Conservation (phyloP, 306 rosid species). For the Cicer cuneatum region DNA sequence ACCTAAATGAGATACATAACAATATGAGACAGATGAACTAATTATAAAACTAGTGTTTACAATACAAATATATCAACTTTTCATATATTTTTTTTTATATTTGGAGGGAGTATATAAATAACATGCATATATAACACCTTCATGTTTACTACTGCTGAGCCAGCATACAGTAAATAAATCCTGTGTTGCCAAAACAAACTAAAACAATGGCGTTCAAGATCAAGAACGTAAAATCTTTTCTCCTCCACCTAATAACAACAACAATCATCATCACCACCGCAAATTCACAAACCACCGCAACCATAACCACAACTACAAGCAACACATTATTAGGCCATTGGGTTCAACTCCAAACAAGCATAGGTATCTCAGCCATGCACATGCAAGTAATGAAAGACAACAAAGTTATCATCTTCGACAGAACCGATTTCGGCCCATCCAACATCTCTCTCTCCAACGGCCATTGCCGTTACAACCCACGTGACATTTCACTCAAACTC, state of each 20-base stretch:
- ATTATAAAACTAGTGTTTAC: too few species aligned
- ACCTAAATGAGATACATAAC: too few species aligned
- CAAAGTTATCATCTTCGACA: conserved; percentile 71
- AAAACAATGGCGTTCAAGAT: conserved; percentile 60
- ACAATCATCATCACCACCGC: not conserved
- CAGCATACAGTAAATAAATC: not conserved
- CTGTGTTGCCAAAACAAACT: conserved; percentile 4
- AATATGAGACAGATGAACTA: too few species aligned
- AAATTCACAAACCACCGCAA: not conserved
- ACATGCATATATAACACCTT: not conserved
- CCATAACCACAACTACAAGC: not conserved
- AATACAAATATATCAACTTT: too few species aligned
- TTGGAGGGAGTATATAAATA: too few species aligned
- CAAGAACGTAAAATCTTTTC: conserved; percentile 52
- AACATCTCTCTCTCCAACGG: conserved; percentile 60
- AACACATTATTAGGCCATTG: conserved; percentile 51
- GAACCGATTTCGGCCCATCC: conserved; percentile 81
- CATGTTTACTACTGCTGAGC: not conserved
- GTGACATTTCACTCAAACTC: conserved; percentile 36
- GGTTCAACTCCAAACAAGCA: conserved; percentile 58
- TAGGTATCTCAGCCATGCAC: conserved; percentile 94
- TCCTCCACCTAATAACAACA: conserved; percentile 19
- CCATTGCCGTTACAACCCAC: conserved; percentile 47
- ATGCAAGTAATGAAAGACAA: conserved; percentile 77
- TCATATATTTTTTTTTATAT: too few species aligned